These are phyloP conservation scores for Mikania micrantha DNA, from an alignment of 129 eudicot species.

Conservation along the genomic window DNA sequence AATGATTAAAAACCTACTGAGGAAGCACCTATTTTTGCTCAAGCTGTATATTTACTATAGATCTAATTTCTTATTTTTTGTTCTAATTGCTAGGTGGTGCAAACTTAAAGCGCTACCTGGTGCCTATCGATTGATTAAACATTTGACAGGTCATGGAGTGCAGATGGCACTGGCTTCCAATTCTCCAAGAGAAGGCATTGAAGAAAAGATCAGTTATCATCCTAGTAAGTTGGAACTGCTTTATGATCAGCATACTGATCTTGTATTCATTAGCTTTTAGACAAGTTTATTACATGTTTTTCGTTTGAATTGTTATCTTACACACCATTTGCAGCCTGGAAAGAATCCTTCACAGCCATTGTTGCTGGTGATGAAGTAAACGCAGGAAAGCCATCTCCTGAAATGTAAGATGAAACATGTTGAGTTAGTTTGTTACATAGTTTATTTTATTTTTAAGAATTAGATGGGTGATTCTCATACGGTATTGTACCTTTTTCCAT, in stretches of 20 bases:
- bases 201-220: slow-evolving; percentile 71
- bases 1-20: not conserved
- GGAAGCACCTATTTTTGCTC: not conserved
- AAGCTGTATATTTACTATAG: not conserved
- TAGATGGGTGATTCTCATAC: too few relatives aligned
- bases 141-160: slow-evolving; percentile 64
- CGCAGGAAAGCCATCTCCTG: slow-evolving; percentile 81
- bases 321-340: slow-evolving; percentile 51
- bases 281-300: too few relatives aligned
- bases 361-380: slow-evolving; percentile 87
- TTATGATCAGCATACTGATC: slow-evolving; percentile 3
- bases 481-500: too few relatives aligned
- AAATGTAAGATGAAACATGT: slow-evolving; percentile 56
- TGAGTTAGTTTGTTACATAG: too few relatives aligned
- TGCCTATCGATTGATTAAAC: slow-evolving; percentile 80
- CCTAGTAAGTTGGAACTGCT: slow-evolving; percentile 40
- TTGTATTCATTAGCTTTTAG: not conserved
- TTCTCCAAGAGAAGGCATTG: slow-evolving; percentile 66
- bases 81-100: slow-evolving; percentile 59
- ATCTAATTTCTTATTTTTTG: slow-evolving; percentile 11
- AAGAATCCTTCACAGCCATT: slow-evolving; percentile 62
- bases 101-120: slow-evolving; percentile 85
- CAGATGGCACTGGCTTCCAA: slow-evolving; percentile 92
- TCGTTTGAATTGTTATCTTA: slow-evolving; percentile 2
- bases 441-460: not conserved